These are phyloP conservation scores for Fallopia convolvulus DNA, from an alignment of 148 eudicot genomes.

Conservation along the genomic window DNA sequence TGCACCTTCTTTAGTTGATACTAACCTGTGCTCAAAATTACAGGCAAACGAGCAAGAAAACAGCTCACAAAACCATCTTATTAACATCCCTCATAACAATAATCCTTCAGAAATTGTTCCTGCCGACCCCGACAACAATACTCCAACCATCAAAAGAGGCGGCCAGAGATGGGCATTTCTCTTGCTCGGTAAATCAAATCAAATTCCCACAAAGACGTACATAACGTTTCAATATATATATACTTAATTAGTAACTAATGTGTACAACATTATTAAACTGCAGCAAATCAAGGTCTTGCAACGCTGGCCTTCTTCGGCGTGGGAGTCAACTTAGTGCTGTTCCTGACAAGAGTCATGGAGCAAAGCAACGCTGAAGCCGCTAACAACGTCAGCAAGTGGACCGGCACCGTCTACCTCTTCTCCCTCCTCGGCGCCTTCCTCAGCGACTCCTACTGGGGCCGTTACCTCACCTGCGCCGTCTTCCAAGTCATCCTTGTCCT, in stretches of 20 bases:
- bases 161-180: constrained; percentile 55
- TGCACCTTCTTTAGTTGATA: background rate
- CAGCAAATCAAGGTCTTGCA: constrained; percentile 84
- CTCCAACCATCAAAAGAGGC: constrained; percentile 26
- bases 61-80: background rate
- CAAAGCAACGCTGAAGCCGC: constrained; percentile 83
- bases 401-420: constrained; percentile 87
- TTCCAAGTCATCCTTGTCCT: constrained; percentile 58
- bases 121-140: background rate
- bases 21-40: background rate
- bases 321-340: constrained; percentile 81
- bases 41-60: background rate
- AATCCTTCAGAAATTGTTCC: background rate
- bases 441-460: constrained; percentile 96
- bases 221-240: no score
- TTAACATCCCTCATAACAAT: background rate
- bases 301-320: constrained; percentile 90
- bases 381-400: constrained; percentile 89
- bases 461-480: constrained; percentile 71
- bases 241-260: background rate
- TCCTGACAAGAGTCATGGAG: constrained; percentile 67
- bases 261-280: background rate
- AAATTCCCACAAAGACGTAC: background rate
- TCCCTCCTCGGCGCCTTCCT: constrained; percentile 86
- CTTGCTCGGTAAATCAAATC: constrained; percentile 39